Percentiles rank a stretch among this genome's conserved stretches.
These are phyloP conservation scores for Avena sativa DNA, from an alignment of 176 grass and related monocot genomes.

Conservation along the genomic window DNA sequence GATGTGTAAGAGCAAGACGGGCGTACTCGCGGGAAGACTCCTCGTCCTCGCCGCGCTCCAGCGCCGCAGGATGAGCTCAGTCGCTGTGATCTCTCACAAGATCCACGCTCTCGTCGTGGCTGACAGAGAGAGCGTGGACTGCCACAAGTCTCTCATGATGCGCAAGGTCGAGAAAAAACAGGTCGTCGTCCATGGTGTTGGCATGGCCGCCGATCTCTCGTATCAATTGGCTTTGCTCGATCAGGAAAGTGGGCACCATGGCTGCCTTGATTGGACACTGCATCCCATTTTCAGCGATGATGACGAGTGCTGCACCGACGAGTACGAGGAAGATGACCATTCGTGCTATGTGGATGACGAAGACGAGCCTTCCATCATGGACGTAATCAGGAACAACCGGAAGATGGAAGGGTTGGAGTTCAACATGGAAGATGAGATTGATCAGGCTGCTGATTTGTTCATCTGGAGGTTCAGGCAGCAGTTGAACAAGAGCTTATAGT, in stretches of 20 bases:
- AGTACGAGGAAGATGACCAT: background rate
- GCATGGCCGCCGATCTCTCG: background rate
- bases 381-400: slow-evolving; percentile 63
- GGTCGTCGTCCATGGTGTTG: background rate
- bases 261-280: background rate
- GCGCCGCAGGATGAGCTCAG: background rate
- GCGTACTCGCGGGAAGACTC: background rate
- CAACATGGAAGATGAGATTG: slow-evolving; percentile 67
- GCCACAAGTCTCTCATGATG: background rate
- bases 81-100: background rate
- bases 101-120: background rate
- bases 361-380: slow-evolving; percentile 58
- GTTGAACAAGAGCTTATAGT: slow-evolving; percentile 48
- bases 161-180: background rate
- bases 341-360: background rate
- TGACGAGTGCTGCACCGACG: background rate
- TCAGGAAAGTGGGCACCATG: background rate
- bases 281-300: background rate
- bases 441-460: slow-evolving; percentile 73
- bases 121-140: background rate
- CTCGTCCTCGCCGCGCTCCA: background rate
- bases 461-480: slow-evolving; percentile 66
- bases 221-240: background rate
- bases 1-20: background rate
- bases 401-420: slow-evolving; percentile 61